Percentiles rank a stretch among this genome's conserved stretches.
Conservation (phyloP, 305 asterid species). For the Solanum hybrid region DNA sequence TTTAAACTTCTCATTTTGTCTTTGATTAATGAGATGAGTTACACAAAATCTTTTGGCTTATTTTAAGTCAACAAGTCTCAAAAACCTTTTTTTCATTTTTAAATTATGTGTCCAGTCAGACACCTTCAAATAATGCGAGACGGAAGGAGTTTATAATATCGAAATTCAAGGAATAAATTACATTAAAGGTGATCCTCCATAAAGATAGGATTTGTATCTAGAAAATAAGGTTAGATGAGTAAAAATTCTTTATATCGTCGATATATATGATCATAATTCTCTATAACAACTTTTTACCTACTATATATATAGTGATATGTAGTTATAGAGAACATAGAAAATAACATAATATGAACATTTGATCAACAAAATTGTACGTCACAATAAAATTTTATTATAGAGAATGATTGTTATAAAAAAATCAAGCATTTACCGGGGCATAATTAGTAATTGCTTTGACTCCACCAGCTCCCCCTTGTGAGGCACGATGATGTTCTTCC, state of each 20-base stretch:
- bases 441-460: constrained; percentile 73
- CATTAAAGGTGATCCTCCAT: not conserved
- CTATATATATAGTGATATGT: too few relatives aligned
- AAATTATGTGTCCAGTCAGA: too few relatives aligned
- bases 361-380: not conserved
- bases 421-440: constrained; percentile 46
- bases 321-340: too few relatives aligned
- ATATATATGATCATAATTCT: too few relatives aligned
- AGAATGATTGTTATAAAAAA: too few relatives aligned
- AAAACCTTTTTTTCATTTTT: too few relatives aligned
- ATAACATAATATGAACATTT: not conserved
- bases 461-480: constrained; percentile 79
- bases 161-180: not conserved
- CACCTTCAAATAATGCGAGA: too few relatives aligned
- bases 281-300: too few relatives aligned
- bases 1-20: not conserved
- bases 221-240: not conserved
- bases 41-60: not conserved
- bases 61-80: not conserved
- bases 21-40: not conserved
- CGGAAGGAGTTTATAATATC: too few relatives aligned
- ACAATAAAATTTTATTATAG: too few relatives aligned
- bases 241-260: too few relatives aligned
- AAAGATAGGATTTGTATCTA: not conserved
- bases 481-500: constrained; percentile 57